A percentile compares a stretch with the other conserved stretches of the same genome.
Conservation (phyloP, 108 stramenopile genomes). For the Cyclotella kingstonii region DNA sequence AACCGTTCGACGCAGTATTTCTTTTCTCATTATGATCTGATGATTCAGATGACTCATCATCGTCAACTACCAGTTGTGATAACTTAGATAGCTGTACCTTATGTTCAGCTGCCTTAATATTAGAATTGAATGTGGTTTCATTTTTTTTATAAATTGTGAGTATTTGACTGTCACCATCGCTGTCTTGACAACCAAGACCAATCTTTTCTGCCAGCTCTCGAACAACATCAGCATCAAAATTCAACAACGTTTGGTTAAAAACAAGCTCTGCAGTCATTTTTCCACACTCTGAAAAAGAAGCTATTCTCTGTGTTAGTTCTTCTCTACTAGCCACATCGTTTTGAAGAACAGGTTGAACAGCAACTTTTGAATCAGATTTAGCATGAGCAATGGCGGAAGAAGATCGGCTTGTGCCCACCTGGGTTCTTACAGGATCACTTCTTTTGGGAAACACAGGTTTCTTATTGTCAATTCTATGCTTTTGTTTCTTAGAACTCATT, state of each 20-base stretch:
- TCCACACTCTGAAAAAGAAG: slow-evolving; percentile 44
- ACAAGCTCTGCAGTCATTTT: slow-evolving; percentile 51
- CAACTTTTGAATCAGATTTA: too few species aligned
- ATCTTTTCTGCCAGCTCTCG: slow-evolving; percentile 62
- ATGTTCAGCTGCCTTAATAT: not conserved
- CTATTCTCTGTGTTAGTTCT: slow-evolving; percentile 55
- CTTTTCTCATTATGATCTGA: slow-evolving; percentile 32
- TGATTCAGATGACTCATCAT: slow-evolving; percentile 36
- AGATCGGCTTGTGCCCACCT: too few species aligned
- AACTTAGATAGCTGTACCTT: slow-evolving; percentile 8
- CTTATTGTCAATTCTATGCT: too few species aligned
- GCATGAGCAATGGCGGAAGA: not conserved
- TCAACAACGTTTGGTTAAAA: slow-evolving; percentile 41
- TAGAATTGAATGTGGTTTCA: not conserved
- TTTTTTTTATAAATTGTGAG: slow-evolving; percentile 33
- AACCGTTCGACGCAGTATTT: slow-evolving; percentile 8
- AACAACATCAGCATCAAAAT: slow-evolving; percentile 50
- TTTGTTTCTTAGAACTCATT: slow-evolving; percentile 28
- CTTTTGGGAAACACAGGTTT: too few species aligned
- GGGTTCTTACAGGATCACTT: too few species aligned
- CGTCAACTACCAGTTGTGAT: slow-evolving; percentile 26
- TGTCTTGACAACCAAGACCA: slow-evolving; percentile 53
- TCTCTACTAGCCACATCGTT: too few species aligned
- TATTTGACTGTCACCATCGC: slow-evolving; percentile 41
- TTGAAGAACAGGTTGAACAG: too few species aligned